phyloP scores from a whole-genome alignment of 257 asterid genomes.

The Nicotiana knightiana region DNA sequence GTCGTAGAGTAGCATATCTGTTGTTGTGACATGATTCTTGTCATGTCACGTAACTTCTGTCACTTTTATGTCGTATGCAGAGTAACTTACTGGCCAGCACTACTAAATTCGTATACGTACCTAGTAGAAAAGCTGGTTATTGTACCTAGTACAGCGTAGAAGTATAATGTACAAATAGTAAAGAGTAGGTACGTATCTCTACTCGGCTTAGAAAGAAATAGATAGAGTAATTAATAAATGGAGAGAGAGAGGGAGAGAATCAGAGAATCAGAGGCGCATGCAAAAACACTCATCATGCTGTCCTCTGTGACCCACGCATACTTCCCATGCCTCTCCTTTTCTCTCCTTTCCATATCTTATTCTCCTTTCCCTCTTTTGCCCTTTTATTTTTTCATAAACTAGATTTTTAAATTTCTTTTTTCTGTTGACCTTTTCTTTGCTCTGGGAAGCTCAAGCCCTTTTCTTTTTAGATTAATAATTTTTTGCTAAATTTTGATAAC shows the following conservation, averaged over 20 bases:
- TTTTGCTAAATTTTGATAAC: too few species aligned
- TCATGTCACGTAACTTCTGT: conserved; percentile 10
- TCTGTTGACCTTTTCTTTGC: not conserved
- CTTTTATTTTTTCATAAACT: conserved; percentile 12
- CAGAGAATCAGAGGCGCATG: conserved; percentile 69
- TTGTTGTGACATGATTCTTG: not conserved
- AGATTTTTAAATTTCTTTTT: not conserved
- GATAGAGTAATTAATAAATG: not conserved
- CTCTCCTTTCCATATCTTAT: conserved; percentile 6
- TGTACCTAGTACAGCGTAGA: not conserved
- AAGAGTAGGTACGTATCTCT: too few species aligned
- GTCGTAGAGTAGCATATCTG: not conserved
- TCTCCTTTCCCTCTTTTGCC: conserved; percentile 9
- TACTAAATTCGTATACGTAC: not conserved
- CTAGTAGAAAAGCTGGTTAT: not conserved
- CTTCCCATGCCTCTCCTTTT: conserved; percentile 36
- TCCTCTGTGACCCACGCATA: conserved; percentile 47
- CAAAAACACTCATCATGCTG: conserved; percentile 58
- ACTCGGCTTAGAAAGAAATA: not conserved
- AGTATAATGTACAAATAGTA: not conserved
- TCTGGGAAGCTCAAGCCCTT: too few species aligned
- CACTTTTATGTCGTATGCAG: conserved; percentile 4
- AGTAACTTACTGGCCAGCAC: not conserved
- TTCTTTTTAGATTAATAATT: too few species aligned
- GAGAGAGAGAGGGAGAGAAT: not conserved